Conservation (phyloP, 257 asterid genomes). For the Ocimum tenuiflorum region DNA sequence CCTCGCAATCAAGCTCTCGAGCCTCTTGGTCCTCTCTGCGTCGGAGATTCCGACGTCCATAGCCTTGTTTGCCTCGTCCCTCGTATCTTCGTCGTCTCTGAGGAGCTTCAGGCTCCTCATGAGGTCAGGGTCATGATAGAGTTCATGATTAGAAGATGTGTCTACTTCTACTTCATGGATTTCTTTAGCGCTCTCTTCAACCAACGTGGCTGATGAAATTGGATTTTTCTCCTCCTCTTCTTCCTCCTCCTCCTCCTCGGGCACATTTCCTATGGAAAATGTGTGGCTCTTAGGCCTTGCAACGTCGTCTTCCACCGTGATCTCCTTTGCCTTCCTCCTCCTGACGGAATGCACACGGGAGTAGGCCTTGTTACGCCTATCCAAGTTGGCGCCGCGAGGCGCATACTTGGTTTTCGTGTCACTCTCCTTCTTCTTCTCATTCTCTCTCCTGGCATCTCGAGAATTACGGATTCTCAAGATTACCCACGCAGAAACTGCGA, state of each 20-base stretch:
- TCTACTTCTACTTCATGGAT: slow-evolving; percentile 44
- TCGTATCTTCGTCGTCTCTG: slow-evolving; percentile 35
- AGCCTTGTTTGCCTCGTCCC: slow-evolving; percentile 29
- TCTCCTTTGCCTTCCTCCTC: slow-evolving; percentile 42
- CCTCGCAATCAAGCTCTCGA: slow-evolving; percentile 87
- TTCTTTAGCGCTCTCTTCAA: slow-evolving; percentile 45
- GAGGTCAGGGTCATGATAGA: background rate
- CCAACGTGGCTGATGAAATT: slow-evolving; percentile 22
- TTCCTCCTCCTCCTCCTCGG: background rate
- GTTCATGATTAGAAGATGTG: background rate
- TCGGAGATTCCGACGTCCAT: slow-evolving; percentile 61
- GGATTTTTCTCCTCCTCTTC: slow-evolving; percentile 32
- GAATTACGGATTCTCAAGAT: slow-evolving; percentile 19
- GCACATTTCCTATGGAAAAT: background rate
- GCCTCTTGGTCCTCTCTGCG: slow-evolving; percentile 58
- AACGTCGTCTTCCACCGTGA: background rate
- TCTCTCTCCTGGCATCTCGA: slow-evolving; percentile 3
- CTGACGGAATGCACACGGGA: slow-evolving; percentile 63
- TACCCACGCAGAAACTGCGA: slow-evolving; percentile 23
- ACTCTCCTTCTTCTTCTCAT: slow-evolving; percentile 2
- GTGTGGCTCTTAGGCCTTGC: background rate
- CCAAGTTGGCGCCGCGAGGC: too few species aligned
- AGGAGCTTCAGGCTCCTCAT: slow-evolving; percentile 21
- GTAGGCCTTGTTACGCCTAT: slow-evolving; percentile 17
- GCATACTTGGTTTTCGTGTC: background rate